These are phyloP conservation scores for Podaxis sp. DNA, from an alignment of 768 basidiomycete species.

Conservation along the genomic window DNA sequence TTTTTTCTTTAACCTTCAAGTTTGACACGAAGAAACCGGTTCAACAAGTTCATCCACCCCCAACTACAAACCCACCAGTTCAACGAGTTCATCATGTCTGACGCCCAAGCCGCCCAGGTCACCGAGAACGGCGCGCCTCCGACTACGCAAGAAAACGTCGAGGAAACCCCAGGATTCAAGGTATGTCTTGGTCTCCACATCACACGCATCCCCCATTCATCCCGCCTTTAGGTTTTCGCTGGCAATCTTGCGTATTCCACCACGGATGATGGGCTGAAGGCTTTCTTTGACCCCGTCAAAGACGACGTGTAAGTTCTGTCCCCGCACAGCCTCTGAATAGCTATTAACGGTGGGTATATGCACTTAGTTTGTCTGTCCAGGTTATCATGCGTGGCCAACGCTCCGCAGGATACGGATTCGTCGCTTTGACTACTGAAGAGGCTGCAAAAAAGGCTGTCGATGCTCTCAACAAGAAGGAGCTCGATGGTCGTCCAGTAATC, in stretches of 20 bases:
- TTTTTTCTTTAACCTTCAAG: slow-evolving; percentile 75
- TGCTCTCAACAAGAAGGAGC: slow-evolving; percentile 81
- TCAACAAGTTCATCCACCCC: slow-evolving; percentile 68
- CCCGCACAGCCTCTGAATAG: slow-evolving; percentile 39
- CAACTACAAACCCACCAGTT: slow-evolving; percentile 51
- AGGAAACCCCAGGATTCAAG: slow-evolving; percentile 82
- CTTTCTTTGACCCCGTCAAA: slow-evolving; percentile 87
- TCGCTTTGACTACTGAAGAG: slow-evolving; percentile 75
- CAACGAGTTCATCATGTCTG: slow-evolving; percentile 75
- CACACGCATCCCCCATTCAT: slow-evolving; percentile 21
- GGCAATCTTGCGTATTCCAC: slow-evolving; percentile 95
- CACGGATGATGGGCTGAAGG: slow-evolving; percentile 92
- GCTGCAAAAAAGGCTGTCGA: slow-evolving; percentile 88
- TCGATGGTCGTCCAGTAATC: slow-evolving; percentile 86
- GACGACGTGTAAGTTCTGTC: slow-evolving; percentile 76
- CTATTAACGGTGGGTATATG: slow-evolving; percentile 22
- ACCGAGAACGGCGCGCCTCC: slow-evolving; percentile 83
- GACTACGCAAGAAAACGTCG: slow-evolving; percentile 66
- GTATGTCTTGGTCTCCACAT: slow-evolving; percentile 35
- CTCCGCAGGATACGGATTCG: slow-evolving; percentile 92
- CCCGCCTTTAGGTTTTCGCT: slow-evolving; percentile 72
- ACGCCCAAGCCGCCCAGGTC: slow-evolving; percentile 84
- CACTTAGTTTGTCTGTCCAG: slow-evolving; percentile 70
- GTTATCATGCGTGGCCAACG: slow-evolving; percentile 84
- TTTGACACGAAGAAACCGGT: slow-evolving; percentile 85